These are phyloP conservation scores for Fomes fomentarius DNA, from an alignment of 1,284 basidiomycete species.

Conservation along the genomic window DNA sequence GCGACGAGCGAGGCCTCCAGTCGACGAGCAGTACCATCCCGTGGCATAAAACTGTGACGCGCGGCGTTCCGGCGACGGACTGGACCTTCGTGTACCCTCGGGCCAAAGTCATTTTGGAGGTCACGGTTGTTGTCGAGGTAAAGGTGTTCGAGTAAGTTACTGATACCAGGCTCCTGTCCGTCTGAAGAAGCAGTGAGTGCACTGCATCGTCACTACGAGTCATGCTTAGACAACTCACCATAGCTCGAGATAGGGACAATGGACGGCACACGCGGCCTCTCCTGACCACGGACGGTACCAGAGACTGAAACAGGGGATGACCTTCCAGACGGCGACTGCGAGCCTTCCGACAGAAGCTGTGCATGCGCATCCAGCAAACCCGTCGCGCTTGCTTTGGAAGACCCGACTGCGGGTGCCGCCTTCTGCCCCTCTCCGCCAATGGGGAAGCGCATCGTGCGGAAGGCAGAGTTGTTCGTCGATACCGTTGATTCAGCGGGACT, in stretches of 20 bases:
- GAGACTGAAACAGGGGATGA: constrained; percentile 69
- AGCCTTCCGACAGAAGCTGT: constrained; percentile 62
- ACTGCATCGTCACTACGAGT: no score
- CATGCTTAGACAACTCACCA: constrained; percentile 63
- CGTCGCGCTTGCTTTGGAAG: constrained; percentile 75
- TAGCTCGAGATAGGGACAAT: constrained; percentile 68
- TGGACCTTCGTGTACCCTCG: constrained; percentile 80
- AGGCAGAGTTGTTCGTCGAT: constrained; percentile 67
- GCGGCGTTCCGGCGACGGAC: constrained; percentile 72
- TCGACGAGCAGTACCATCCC: constrained; percentile 59
- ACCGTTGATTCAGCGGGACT: constrained; percentile 77
- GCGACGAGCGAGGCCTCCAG: constrained; percentile 82
- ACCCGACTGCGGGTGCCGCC: constrained; percentile 83
- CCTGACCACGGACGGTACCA: constrained; percentile 51
- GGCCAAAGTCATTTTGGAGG: constrained; percentile 87
- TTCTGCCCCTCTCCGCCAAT: constrained; percentile 77
- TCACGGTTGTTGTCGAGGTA: constrained; percentile 87
- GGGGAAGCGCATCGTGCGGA: constrained; percentile 62
- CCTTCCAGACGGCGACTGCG: constrained; percentile 68
- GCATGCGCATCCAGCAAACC: constrained; percentile 76
- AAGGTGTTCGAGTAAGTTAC: constrained; percentile 84
- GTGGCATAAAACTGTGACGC: constrained; percentile 62
- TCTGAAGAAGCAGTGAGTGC: constrained; percentile 47
- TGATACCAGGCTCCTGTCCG: constrained; percentile 85
- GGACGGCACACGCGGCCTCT: constrained; percentile 50